Conservation (phyloP, 495 filamentous ascomycete species). For the Penicillium samsonianum region DNA sequence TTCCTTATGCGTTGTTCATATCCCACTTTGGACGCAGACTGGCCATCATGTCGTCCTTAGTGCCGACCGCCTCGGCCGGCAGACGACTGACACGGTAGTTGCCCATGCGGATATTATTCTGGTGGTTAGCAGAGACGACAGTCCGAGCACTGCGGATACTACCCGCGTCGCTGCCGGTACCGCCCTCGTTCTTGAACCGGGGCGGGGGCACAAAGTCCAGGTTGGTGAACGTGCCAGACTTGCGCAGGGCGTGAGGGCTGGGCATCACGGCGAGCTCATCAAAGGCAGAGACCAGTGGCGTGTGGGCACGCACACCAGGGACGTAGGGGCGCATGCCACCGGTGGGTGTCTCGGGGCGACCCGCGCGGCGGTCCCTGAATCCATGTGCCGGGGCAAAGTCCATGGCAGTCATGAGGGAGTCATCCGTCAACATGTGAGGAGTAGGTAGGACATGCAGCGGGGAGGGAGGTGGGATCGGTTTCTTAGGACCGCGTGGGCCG, state of each 20-base stretch:
- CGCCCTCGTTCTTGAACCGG: conserved; percentile 76
- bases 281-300: conserved; percentile 76
- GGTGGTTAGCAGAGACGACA: conserved; percentile 70
- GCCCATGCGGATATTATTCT: conserved; percentile 78
- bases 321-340: conserved; percentile 76
- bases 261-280: conserved; percentile 85
- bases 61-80: conserved; percentile 79
- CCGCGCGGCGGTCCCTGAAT: conserved; percentile 66
- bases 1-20: conserved; percentile 46
- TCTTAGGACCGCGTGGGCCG: conserved; percentile 52
- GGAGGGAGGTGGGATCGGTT: conserved; percentile 69
- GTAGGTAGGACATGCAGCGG: conserved; percentile 78
- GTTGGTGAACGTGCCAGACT: conserved; percentile 83
- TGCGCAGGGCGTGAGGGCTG: conserved; percentile 87
- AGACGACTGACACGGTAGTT: conserved; percentile 89
- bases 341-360: conserved; percentile 77
- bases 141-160: conserved; percentile 85
- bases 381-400: conserved; percentile 85
- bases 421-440: conserved; percentile 82
- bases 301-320: conserved; percentile 66
- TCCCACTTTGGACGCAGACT: conserved; percentile 79
- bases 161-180: conserved; percentile 76
- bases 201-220: conserved; percentile 95
- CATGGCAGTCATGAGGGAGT: conserved; percentile 70
- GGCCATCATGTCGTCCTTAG: conserved; percentile 66